phyloP scores from a whole-genome alignment of 768 basidiomycete genomes.

The Trametes meyenii region DNA sequence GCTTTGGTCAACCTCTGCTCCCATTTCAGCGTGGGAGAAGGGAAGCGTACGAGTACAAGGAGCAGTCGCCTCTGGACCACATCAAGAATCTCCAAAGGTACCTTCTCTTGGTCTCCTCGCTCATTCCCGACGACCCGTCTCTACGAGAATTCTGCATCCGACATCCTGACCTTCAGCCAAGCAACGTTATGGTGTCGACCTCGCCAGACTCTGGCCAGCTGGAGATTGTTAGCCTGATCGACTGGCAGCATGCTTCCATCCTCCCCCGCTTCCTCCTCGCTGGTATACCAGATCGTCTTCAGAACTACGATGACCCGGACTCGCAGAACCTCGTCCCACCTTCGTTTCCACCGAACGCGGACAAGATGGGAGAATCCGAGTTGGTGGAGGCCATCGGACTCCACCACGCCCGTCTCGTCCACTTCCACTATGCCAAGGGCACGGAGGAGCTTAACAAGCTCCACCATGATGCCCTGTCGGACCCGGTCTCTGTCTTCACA shows the following conservation, averaged over 20 bases:
- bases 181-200: constrained; percentile 51
- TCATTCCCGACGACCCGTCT: constrained; percentile 44
- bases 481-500: constrained; percentile 40
- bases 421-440: constrained; percentile 50
- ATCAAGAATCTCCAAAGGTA: constrained; percentile 52
- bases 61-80: constrained; percentile 48
- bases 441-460: constrained; percentile 48
- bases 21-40: constrained; percentile 48
- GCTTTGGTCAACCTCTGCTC: constrained; percentile 50
- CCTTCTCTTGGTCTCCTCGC: constrained; percentile 49
- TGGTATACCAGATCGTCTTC: constrained; percentile 45
- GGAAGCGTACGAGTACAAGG: constrained; percentile 46
- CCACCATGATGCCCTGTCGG: constrained; percentile 44
- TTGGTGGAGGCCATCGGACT: constrained; percentile 36
- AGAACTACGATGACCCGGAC: constrained; percentile 49
- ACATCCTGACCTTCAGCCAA: constrained; percentile 44
- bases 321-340: constrained; percentile 44
- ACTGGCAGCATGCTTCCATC: constrained; percentile 49
- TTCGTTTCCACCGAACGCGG: constrained; percentile 45
- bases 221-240: constrained; percentile 37
- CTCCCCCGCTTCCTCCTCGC: constrained; percentile 54
- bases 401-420: constrained; percentile 51
- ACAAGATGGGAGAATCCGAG: constrained; percentile 45
- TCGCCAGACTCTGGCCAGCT: constrained; percentile 47
- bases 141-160: constrained; percentile 51